phyloP scores from a whole-genome alignment of 2,329 filamentous ascomycete species.

The Aspergillus quadrilineatus region DNA sequence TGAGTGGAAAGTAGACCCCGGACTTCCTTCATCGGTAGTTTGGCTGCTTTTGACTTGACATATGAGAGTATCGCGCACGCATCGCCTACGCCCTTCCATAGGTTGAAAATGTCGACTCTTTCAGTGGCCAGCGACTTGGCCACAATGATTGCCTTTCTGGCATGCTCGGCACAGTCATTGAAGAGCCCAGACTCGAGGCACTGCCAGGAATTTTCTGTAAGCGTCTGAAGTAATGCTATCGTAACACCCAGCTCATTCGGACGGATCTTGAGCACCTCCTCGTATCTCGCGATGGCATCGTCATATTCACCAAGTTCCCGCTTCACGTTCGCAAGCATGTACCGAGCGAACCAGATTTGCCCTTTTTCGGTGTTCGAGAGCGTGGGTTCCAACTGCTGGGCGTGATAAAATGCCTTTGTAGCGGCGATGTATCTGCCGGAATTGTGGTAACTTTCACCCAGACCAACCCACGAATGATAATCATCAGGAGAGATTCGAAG shows the following conservation, averaged over 20 bases:
- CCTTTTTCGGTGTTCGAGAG: slow-evolving; percentile 55
- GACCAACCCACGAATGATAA: slow-evolving; percentile 92
- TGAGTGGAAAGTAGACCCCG: slow-evolving; percentile 58
- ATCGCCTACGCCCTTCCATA: slow-evolving; percentile 92
- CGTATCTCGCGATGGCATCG: slow-evolving; percentile 74
- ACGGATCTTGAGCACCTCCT: slow-evolving; percentile 66
- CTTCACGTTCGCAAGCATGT: slow-evolving; percentile 94
- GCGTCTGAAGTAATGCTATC: slow-evolving; percentile 82
- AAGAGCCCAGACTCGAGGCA: slow-evolving; percentile 81
- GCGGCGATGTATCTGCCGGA: slow-evolving; percentile 93
- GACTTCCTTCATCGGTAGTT: slow-evolving; percentile 61
- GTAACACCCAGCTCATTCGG: slow-evolving; percentile 80
- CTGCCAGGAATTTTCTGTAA: slow-evolving; percentile 76
- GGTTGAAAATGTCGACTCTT: slow-evolving; percentile 75
- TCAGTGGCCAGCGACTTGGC: slow-evolving; percentile 62
- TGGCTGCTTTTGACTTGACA: slow-evolving; percentile 65
- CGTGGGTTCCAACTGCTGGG: slow-evolving; percentile 69
- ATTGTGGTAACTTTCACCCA: slow-evolving; percentile 96
- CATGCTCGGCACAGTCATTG: slow-evolving; percentile 74
- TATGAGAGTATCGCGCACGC: slow-evolving; percentile 80
- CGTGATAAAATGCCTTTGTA: slow-evolving; percentile 83
- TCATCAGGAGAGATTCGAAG: slow-evolving; percentile 79
- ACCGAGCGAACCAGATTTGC: slow-evolving; percentile 91
- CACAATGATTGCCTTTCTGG: slow-evolving; percentile 66
- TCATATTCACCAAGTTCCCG: slow-evolving; percentile 89